Percentiles rank a stretch among this genome's conserved stretches.
These are phyloP conservation scores for Hypoxylon subgilvum DNA, from an alignment of 495 filamentous ascomycete genomes.

Conservation along the genomic window DNA sequence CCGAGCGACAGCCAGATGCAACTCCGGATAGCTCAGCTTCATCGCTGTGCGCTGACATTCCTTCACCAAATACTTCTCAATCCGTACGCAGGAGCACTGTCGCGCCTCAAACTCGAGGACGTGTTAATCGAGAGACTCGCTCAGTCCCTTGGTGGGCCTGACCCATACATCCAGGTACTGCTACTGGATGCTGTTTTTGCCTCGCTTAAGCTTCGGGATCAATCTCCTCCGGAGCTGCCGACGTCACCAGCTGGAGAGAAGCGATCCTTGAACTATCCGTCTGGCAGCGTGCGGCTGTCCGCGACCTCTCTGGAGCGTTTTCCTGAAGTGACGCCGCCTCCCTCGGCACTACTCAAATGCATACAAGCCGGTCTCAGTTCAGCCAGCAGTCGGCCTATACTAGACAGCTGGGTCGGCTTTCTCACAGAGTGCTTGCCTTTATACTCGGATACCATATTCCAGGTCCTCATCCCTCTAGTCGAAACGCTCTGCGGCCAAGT, in stretches of 20 bases:
- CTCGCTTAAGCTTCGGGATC: constrained; percentile 69
- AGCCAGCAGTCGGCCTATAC: constrained; percentile 70
- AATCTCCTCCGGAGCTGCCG: constrained; percentile 52
- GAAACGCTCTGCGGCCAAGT: constrained; percentile 86
- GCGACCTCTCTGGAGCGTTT: constrained; percentile 38
- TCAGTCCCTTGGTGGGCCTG: constrained; percentile 64
- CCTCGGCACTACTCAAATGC: constrained; percentile 77
- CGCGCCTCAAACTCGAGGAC: constrained; percentile 73
- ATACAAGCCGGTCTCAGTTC: constrained; percentile 83
- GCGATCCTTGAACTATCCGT: constrained; percentile 40
- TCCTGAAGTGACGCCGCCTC: constrained; percentile 61
- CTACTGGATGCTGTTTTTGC: constrained; percentile 77
- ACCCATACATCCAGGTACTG: constrained; percentile 72
- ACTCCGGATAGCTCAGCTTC: constrained; percentile 62
- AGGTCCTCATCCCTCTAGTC: constrained; percentile 86
- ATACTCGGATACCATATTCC: constrained; percentile 82
- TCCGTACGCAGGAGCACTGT: constrained; percentile 68
- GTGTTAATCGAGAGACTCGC: constrained; percentile 73
- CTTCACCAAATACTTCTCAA: constrained; percentile 78
- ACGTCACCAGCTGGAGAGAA: constrained; percentile 52
- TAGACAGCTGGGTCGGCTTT: constrained; percentile 90
- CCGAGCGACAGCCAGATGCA: constrained; percentile 43
- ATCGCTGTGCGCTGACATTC: constrained; percentile 71
- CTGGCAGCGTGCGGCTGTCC: constrained; percentile 33
- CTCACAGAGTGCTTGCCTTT: constrained; percentile 84